Base-by-base conservation (phyloP, 169 alveolate genomes). In the Eimeria falciformis region DNA sequence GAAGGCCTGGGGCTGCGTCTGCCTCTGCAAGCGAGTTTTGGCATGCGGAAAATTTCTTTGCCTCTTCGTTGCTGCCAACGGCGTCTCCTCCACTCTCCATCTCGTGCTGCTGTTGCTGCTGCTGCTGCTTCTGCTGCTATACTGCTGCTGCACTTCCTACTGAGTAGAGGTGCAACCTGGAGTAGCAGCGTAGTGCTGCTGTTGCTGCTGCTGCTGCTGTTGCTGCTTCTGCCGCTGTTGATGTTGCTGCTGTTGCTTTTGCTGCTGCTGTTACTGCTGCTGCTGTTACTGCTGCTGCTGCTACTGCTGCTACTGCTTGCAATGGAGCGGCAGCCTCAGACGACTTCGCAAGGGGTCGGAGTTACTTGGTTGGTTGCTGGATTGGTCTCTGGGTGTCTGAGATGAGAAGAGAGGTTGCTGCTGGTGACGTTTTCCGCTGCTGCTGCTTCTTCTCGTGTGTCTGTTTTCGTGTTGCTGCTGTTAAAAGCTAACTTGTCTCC, bases 281-380 rank as follows among this genome's bases (percentile, higher is more conserved):
- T 45, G 62, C 84, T 73, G 56, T 18, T 73, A n/a, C 84, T 45
- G 84, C 62, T 73, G 84, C 84, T 21, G 56, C 21, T 73, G 84
- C 84, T 73, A 62, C 33, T 50, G 62, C 62, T 11, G 7, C 62
- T 11, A 14, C 62, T 50, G 62, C 62, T 50, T 50, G n/a, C 14
- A 50, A 14, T 50, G 62, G 14, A 14, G 62, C 62, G 7, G 62
- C 62, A 14, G 62, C 7, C 62, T 50, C n/a, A 50, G 62, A 7
- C 14, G 62, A 7, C 9, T 18, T 23, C 29, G 29, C 37, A 62
- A 62, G 75, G 33, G 12, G 33, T 6, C 75, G 33, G 11, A 62
- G 37, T 21, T 23, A 6, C 75, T 23, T 6, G 75, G n/a, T 18
- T 62, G n/a, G 21, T 21, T 9, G 75, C 25, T 18, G 37, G 11